Conservation (phyloP, 164 flowering plant genomes). For the Kingdonia uniflora region DNA sequence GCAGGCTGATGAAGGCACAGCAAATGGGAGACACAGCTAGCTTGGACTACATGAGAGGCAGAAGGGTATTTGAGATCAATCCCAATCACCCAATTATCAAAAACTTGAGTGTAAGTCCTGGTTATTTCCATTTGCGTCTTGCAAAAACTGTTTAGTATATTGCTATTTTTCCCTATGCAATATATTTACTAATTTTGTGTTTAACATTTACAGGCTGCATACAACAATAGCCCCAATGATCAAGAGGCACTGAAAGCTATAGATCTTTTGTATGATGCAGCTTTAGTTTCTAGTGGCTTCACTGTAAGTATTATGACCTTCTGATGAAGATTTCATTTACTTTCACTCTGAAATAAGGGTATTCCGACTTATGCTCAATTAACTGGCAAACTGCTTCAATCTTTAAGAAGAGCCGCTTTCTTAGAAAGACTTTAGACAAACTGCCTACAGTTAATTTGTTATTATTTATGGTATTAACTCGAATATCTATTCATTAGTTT, state of each 20-base stretch:
- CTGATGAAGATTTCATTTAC: not conserved
- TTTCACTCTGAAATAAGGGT: not conserved
- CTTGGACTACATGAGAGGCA: conserved; percentile 72
- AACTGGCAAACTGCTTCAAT: too few species aligned
- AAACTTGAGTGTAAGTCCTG: conserved; percentile 39
- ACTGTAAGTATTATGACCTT: conserved; percentile 43
- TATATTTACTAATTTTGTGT: not conserved
- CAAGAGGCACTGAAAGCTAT: conserved; percentile 59
- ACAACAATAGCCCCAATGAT: conserved; percentile 39
- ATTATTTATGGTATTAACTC: too few species aligned
- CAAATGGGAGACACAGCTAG: conserved; percentile 48
- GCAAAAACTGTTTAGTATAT: not conserved
- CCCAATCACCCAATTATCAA: conserved; percentile 67
- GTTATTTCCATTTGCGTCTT: not conserved
- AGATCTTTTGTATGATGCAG: conserved; percentile 67
- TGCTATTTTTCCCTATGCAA: not conserved
- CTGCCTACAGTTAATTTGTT: too few species aligned
- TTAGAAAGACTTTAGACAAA: too few species aligned
- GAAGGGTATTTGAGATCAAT: conserved; percentile 85
- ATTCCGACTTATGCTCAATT: too few species aligned
- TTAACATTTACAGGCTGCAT: conserved; percentile 46
- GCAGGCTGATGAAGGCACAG: conserved; percentile 85
- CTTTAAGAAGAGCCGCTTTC: too few species aligned
- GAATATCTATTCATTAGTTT: too few species aligned
- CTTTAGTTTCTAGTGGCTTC: conserved; percentile 70